Evolutionary conservation across 2,329 filamentous ascomycete genomes (phyloP), one percentile per base, ranked within the genome.

Genomic region (Aspergillus hiratsukae): DNA sequence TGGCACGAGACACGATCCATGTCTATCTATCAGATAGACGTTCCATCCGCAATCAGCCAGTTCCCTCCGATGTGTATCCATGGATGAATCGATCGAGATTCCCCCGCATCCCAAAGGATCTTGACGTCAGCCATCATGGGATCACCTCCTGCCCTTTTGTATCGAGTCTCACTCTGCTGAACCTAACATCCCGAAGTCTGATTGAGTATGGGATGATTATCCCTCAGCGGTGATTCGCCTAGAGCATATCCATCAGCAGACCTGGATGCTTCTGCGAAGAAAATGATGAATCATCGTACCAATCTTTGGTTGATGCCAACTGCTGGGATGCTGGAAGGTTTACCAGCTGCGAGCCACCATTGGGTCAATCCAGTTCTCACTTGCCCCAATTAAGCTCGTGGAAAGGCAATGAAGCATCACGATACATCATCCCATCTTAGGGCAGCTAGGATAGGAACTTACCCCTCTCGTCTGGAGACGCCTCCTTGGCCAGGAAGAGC

Each of bases 81-180:
- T 45, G 41, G 43, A 46, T 14, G 19, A 8, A 46, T 23, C 11
- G 23, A 27, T 46, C 43, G 43, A 23, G 21, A 5, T 27, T 23
- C 23, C 59, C 56, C 58, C 58, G 56, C 56, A 54, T 53, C n/a
- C n/a, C 51, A 55, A 55, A 49, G 17, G 11, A 45, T 23, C 56
- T 55, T 61, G 60, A 62, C 60, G 58, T 62, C 60, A 62, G 54
- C 56, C 48, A 48, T 48, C 19, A 46, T 21, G 21, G 19, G 43
- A 14, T 46, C 43, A 14, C 19, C 31, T 17, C 31, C 21, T 27
- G 43, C 19, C 11, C 21, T 25, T 11, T 23, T 45, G 3, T 9
- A 46, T 46, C 4, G 43, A 46, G 31, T 17, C 31, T 37, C 14
- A 3, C 6, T 37, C 5, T 27, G 23, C 14, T 14, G 19, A 14